Evolutionary conservation across 805 yeast genomes (phyloP).

Genomic region (Maudiozyma serrabonitensis): DNA sequence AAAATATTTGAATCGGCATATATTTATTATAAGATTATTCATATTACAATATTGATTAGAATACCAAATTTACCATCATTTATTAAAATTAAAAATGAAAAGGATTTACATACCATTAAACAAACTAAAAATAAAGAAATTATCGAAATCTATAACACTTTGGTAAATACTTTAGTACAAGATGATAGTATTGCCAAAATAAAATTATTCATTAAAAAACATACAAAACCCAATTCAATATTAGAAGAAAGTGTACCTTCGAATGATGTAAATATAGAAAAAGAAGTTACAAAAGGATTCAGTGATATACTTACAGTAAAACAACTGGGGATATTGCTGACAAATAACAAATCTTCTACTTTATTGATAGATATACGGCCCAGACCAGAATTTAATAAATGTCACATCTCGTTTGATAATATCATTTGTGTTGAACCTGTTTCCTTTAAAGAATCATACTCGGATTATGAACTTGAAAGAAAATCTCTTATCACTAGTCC

Average conservation of each 20-base stretch:
- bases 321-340: background rate
- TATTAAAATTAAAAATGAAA: slow-evolving; percentile 13
- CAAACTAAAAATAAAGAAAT: slow-evolving; percentile 16
- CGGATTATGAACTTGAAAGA: slow-evolving; percentile 59
- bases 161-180: slow-evolving; percentile 21
- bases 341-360: slow-evolving; percentile 14
- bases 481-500: slow-evolving; percentile 50
- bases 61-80: slow-evolving; percentile 23
- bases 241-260: background rate
- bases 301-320: slow-evolving; percentile 8
- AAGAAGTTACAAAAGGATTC: slow-evolving; percentile 2
- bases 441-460: slow-evolving; percentile 39
- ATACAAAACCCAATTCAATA: slow-evolving; percentile 3
- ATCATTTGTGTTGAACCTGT: slow-evolving; percentile 72
- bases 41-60: slow-evolving; percentile 17
- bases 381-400: slow-evolving; percentile 45
- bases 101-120: slow-evolving; percentile 2
- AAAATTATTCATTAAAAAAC: slow-evolving; percentile 17
- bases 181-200: slow-evolving; percentile 24
- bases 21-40: slow-evolving; percentile 29
- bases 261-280: background rate
- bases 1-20: slow-evolving; percentile 25
- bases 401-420: slow-evolving; percentile 53
- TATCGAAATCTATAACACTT: slow-evolving; percentile 25
- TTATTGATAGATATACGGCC: slow-evolving; percentile 69